phyloP scores from a whole-genome alignment of 2,329 filamentous ascomycete genomes.

The Cladophialophora psammophila region DNA sequence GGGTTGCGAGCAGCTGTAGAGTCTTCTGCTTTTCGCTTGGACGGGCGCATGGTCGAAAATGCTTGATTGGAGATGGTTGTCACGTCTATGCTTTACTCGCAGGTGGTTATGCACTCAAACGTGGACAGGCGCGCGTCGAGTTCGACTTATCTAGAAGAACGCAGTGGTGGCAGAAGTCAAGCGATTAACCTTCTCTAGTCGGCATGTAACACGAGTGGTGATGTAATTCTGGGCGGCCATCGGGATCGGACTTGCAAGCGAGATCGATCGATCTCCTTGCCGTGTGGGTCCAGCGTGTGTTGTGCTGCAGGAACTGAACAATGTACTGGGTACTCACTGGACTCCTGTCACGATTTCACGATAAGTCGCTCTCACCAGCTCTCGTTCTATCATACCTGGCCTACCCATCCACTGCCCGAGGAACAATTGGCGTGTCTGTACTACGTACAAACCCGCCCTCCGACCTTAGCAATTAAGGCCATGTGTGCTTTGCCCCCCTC shows the following conservation, averaged over 20 bases:
- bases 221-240: conserved; percentile 10
- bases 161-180: neutral
- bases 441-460: too few species aligned
- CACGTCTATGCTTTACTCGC: neutral
- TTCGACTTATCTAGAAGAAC: neutral
- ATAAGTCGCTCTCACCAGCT: too few species aligned
- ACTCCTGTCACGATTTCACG: too few species aligned
- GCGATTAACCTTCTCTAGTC: neutral
- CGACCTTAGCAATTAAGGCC: too few species aligned
- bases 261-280: conserved; percentile 23
- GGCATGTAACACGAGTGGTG: conserved; percentile 4
- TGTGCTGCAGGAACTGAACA: too few species aligned
- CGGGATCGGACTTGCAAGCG: conserved; percentile 16
- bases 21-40: conserved; percentile 28
- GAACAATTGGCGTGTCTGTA: too few species aligned
- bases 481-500: too few species aligned
- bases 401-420: too few species aligned
- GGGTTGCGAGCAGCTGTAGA: neutral
- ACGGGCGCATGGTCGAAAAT: conserved; percentile 10
- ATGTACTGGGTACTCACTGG: too few species aligned
- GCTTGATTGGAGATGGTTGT: neutral
- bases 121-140: neutral
- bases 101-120: neutral
- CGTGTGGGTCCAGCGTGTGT: neutral
- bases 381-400: too few species aligned